Percentiles rank a stretch among this genome's conserved stretches.
Conservation (phyloP, 2,329 filamentous ascomycete genomes). For the Fusarium sp. region DNA sequence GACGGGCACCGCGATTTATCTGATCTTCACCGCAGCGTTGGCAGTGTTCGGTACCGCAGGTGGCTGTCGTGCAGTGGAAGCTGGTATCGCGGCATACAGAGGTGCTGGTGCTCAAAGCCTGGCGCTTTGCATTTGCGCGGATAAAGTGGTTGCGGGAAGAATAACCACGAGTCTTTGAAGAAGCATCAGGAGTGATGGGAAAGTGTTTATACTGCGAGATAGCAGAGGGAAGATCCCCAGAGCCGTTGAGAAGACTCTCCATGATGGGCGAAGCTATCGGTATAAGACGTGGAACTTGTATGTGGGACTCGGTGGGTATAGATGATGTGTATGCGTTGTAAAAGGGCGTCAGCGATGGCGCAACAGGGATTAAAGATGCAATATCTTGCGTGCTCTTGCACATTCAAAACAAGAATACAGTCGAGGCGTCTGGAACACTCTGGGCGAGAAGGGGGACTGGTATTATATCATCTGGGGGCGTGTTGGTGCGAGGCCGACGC, state of each 20-base stretch:
- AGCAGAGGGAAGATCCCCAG: constrained; percentile 37
- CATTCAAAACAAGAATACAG: constrained; percentile 25
- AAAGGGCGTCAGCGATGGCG: constrained; percentile 41
- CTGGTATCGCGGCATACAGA: constrained; percentile 40
- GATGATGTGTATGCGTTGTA: constrained; percentile 23
- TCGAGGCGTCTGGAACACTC: constrained; percentile 40
- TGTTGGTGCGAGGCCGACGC: constrained; percentile 28
- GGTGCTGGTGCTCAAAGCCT: constrained; percentile 36
- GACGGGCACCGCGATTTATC: constrained; percentile 23
- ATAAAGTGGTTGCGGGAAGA: constrained; percentile 47
- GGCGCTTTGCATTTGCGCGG: constrained; percentile 49
- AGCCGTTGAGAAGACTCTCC: constrained; percentile 37
- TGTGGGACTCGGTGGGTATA: background rate
- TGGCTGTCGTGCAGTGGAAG: constrained; percentile 32
- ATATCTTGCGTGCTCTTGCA: constrained; percentile 42
- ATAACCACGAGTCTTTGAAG: constrained; percentile 26
- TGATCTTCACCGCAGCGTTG: constrained; percentile 29
- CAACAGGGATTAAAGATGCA: constrained; percentile 15
- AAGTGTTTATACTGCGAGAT: constrained; percentile 38
- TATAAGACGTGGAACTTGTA: constrained; percentile 12
- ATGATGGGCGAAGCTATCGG: constrained; percentile 22
- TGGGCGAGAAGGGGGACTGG: constrained; percentile 21
- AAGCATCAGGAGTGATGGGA: constrained; percentile 10
- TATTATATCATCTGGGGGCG: constrained; percentile 41
- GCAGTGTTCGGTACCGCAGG: constrained; percentile 10